Conservation (phyloP, 306 rosid genomes). For the Sesbania bispinosa region DNA sequence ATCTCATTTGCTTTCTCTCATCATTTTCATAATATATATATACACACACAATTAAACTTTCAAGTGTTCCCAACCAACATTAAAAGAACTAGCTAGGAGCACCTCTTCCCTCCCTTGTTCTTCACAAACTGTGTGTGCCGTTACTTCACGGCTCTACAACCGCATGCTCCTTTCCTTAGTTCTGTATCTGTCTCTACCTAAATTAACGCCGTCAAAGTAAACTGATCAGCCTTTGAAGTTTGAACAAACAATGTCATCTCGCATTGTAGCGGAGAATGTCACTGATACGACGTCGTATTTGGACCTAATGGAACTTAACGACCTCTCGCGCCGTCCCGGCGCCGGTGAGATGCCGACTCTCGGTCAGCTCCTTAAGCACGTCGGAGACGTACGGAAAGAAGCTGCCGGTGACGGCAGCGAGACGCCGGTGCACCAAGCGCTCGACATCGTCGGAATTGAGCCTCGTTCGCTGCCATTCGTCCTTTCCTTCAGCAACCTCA, state of each 20-base stretch:
- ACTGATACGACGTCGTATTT: slow-evolving; percentile 25
- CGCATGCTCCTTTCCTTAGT: not conserved
- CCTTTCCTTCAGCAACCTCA: slow-evolving; percentile 66
- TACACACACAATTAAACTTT: too few species aligned
- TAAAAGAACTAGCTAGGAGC: too few species aligned
- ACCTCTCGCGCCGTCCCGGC: slow-evolving; percentile 27
- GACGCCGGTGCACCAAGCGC: slow-evolving; percentile 66
- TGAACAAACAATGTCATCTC: slow-evolving; percentile 38
- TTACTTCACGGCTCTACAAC: too few species aligned
- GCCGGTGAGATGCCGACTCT: slow-evolving; percentile 47
- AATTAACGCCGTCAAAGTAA: not conserved
- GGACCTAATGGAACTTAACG: slow-evolving; percentile 36
- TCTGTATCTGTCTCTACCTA: not conserved
- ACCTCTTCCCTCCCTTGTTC: too few species aligned
- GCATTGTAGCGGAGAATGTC: slow-evolving; percentile 45
- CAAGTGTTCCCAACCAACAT: too few species aligned
- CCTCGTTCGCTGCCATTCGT: slow-evolving; percentile 66
- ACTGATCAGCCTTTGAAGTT: not conserved
- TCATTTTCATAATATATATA: too few species aligned
- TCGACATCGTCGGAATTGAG: slow-evolving; percentile 44
- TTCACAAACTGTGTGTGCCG: too few species aligned
- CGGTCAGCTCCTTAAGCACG: slow-evolving; percentile 70
- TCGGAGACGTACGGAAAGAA: slow-evolving; percentile 66
- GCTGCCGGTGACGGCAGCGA: slow-evolving; percentile 65
- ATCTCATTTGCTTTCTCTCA: too few species aligned